These are phyloP conservation scores for Asterochloris erici DNA, from an alignment of 139 green algal species.

Conservation along the genomic window DNA sequence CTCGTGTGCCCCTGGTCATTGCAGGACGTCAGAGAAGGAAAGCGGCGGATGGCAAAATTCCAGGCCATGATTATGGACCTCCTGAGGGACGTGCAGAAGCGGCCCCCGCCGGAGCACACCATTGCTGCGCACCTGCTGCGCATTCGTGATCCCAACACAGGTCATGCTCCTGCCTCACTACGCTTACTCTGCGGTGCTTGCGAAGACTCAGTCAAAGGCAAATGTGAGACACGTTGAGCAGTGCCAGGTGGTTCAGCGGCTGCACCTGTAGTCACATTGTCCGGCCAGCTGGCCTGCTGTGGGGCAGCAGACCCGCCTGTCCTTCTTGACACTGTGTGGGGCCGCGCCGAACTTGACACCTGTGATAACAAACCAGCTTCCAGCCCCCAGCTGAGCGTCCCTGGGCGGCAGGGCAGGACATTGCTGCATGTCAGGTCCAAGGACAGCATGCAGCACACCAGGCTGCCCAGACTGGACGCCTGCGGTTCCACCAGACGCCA, in stretches of 20 bases:
- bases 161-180: not conserved
- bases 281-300: not conserved
- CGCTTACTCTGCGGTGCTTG: not conserved
- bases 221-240: no score
- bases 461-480: not conserved
- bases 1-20: no score
- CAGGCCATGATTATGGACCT: conserved; percentile 17
- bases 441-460: not conserved
- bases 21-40: conserved; percentile 21
- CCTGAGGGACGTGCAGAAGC: conserved; percentile 16
- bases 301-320: not conserved
- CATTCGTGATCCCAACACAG: conserved; percentile 23
- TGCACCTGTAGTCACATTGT: not conserved
- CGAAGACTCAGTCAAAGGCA: not conserved
- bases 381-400: not conserved
- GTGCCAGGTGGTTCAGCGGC: not conserved
- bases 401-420: not conserved
- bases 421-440: not conserved
- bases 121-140: conserved; percentile 32
- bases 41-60: not conserved
- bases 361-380: not conserved
- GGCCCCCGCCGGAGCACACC: conserved; percentile 2
- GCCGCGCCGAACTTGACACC: not conserved
- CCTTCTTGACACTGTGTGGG: not conserved
- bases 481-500: not conserved